Evolutionary conservation across 2,329 filamentous ascomycete genomes (phyloP).

Genomic region (Colletotrichum spaethianum): DNA sequence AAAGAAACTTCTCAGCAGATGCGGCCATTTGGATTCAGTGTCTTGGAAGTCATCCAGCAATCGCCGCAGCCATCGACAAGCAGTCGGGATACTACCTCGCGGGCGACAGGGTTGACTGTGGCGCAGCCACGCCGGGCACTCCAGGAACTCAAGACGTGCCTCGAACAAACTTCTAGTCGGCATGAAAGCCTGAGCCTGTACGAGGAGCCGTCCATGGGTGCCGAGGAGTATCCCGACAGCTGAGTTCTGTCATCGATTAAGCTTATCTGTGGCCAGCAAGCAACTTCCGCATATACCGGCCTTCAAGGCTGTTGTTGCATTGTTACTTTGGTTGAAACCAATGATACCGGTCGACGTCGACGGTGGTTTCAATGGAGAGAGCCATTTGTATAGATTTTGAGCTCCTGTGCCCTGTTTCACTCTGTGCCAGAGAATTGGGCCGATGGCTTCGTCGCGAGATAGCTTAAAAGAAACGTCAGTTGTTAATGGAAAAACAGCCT

Average conservation of each 20-base stretch:
- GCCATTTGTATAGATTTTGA: no score
- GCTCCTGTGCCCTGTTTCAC: background rate
- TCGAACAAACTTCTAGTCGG: slow-evolving; percentile 16
- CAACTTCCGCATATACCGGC: background rate
- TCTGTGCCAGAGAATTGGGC: no score
- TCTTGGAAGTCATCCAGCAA: background rate
- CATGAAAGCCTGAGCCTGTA: slow-evolving; percentile 18
- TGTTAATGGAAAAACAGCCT: no score
- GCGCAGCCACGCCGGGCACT: background rate
- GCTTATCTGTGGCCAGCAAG: slow-evolving; percentile 1
- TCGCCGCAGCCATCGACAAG: no score
- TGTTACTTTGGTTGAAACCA: background rate
- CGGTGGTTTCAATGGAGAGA: no score
- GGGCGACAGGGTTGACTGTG: background rate
- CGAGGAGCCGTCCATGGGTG: background rate
- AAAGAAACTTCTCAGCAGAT: background rate
- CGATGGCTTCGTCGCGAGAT: no score
- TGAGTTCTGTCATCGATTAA: slow-evolving; percentile 39
- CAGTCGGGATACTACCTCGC: background rate
- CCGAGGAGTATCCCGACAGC: slow-evolving; percentile 3
- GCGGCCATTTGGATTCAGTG: background rate
- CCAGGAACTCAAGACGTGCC: slow-evolving; percentile 8
- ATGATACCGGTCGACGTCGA: background rate
- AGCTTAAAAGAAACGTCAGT: no score
- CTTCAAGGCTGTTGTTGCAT: no score